phyloP scores from a whole-genome alignment of 768 basidiomycete species.

The Xerocomellus chrysenteron region DNA sequence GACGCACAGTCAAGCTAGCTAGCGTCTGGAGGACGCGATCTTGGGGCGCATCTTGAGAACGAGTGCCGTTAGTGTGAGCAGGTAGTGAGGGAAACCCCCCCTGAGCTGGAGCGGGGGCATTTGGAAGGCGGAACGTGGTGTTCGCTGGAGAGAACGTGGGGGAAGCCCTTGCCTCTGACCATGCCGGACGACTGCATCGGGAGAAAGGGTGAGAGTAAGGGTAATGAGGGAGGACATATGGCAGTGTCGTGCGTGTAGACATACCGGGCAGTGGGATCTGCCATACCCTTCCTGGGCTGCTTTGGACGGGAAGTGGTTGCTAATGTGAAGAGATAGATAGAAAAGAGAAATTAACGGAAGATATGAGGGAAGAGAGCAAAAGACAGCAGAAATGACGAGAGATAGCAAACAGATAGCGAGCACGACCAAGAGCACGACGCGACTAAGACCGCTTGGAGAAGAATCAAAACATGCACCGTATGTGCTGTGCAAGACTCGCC shows the following conservation, averaged over 20 bases:
- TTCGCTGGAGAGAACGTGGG: conserved; percentile 63
- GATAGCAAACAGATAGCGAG: too few species aligned
- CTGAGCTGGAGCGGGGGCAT: conserved; percentile 36
- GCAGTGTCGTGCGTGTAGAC: conserved; percentile 34
- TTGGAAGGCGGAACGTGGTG: conserved; percentile 42
- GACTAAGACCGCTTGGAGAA: conserved; percentile 28
- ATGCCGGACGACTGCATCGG: conserved; percentile 48
- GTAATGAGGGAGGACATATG: conserved; percentile 12
- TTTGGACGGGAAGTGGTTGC: conserved; percentile 64
- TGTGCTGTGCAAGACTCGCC: too few species aligned
- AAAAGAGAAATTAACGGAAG: conserved; percentile 30
- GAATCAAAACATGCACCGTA: conserved; percentile 20
- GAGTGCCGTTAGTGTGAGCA: conserved; percentile 46
- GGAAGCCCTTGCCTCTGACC: conserved; percentile 67
- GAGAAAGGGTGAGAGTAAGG: too few species aligned
- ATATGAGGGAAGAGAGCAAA: conserved; percentile 25
- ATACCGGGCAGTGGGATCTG: conserved; percentile 56
- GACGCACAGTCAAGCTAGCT: conserved; percentile 67
- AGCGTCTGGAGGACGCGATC: conserved; percentile 65
- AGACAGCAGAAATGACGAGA: conserved; percentile 35
- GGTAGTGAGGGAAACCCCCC: conserved; percentile 45
- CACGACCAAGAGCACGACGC: conserved; percentile 32
- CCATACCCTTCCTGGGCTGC: conserved; percentile 58
- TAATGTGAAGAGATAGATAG: conserved; percentile 41
- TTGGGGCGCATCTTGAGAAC: conserved; percentile 47